A percentile compares a stretch with the other conserved stretches of the same genome.
phyloP scores from a whole-genome alignment of 139 green algal species.

The Chlamydomonas schloesseri region DNA sequence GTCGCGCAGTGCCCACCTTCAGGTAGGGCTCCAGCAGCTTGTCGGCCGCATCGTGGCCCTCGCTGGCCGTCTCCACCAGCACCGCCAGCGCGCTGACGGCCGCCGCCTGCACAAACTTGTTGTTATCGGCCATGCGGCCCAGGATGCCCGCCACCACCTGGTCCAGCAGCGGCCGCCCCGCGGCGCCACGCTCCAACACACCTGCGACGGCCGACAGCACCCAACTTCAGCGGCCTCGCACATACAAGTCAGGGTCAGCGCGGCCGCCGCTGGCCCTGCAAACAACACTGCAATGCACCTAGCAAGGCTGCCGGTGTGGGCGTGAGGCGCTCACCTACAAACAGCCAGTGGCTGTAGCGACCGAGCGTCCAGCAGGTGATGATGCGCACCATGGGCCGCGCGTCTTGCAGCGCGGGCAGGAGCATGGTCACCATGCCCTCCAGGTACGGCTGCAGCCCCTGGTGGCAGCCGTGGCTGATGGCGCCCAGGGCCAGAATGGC shows the following conservation, averaged over 20 bases:
- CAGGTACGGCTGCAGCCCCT: conserved; percentile 81
- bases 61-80: conserved; percentile 73
- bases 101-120: conserved; percentile 91
- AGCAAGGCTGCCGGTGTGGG: too few species aligned
- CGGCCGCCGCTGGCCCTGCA: too few species aligned
- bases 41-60: conserved; percentile 20
- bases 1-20: conserved; percentile 42
- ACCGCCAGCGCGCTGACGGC: conserved; percentile 88
- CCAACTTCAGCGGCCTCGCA: too few species aligned
- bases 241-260: neutral
- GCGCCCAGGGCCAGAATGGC: conserved; percentile 95
- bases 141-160: conserved; percentile 80
- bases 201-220: neutral
- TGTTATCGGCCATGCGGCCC: conserved; percentile 80
- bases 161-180: conserved; percentile 63
- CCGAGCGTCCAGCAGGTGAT: conserved; percentile 94
- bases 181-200: conserved; percentile 6
- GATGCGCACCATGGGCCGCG: conserved; percentile 86
- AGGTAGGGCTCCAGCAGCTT: conserved; percentile 48
- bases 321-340: conserved; percentile 48
- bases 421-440: conserved; percentile 85
- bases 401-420: conserved; percentile 80
- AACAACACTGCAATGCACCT: too few species aligned
- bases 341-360: conserved; percentile 88
- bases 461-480: conserved; percentile 89